Conservation (phyloP, 805 yeast genomes). For the Yarrowia keelungensis region DNA sequence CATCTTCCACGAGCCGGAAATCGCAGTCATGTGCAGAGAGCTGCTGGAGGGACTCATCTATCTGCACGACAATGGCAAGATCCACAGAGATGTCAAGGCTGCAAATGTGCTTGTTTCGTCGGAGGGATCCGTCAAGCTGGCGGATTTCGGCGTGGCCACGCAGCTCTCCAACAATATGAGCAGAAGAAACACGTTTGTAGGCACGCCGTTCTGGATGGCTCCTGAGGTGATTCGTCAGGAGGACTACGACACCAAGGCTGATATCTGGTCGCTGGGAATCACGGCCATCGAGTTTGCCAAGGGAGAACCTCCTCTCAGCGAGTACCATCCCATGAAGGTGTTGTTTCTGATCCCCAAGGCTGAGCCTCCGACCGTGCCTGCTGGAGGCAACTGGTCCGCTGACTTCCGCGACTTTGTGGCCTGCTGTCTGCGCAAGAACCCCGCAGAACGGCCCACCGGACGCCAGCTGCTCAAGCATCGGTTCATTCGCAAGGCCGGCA, state of each 20-base stretch:
- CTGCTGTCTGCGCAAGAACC: constrained; percentile 71
- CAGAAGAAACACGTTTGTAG: constrained; percentile 79
- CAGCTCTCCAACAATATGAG: constrained; percentile 65
- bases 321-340: constrained; percentile 77
- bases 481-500: constrained; percentile 48
- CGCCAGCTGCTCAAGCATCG: constrained; percentile 59
- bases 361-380: constrained; percentile 61
- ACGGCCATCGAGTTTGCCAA: constrained; percentile 84
- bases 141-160: constrained; percentile 93
- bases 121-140: constrained; percentile 75
- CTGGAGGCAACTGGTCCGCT: constrained; percentile 52
- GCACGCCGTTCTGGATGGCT: constrained; percentile 99
- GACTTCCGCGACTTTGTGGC: constrained; percentile 64
- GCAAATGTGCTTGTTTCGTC: constrained; percentile 83
- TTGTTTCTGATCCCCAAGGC: constrained; percentile 71
- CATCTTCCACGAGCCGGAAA: constrained; percentile 63
- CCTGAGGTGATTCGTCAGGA: constrained; percentile 76
- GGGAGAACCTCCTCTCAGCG: constrained; percentile 81
- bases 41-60: constrained; percentile 75
- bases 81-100: constrained; percentile 90
- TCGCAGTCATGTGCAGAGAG: constrained; percentile 67
- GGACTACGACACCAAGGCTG: constrained; percentile 87
- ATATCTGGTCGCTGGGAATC: constrained; percentile 95
- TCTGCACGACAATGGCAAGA: constrained; percentile 74
- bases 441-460: constrained; percentile 69